Percentiles rank a stretch among this genome's conserved stretches.
Evolutionary conservation across 805 yeast species (phyloP).

Genomic region (Blastobotrys attinorum): DNA sequence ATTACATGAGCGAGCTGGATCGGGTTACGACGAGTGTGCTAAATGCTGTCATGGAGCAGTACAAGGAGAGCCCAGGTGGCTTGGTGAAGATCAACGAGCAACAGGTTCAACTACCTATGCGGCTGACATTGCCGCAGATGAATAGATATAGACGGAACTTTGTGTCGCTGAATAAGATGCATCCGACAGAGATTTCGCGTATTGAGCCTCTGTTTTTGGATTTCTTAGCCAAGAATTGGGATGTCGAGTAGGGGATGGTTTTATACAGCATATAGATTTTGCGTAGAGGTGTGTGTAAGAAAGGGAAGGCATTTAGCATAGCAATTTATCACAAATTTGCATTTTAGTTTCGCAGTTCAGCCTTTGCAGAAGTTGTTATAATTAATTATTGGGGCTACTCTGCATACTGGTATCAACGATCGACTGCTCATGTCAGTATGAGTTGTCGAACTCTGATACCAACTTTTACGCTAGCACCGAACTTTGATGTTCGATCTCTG

Average conservation of each 20-base stretch:
- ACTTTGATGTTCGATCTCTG: too few species aligned
- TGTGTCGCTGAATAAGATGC: slow-evolving; percentile 69
- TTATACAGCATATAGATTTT: neutral
- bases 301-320: too few species aligned
- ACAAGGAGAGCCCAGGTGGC: slow-evolving; percentile 39
- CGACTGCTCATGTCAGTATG: too few species aligned
- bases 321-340: too few species aligned
- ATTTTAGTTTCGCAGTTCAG: too few species aligned
- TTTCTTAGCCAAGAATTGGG: slow-evolving; percentile 52
- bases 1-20: slow-evolving; percentile 74
- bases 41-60: slow-evolving; percentile 52
- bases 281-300: neutral
- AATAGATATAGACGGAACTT: slow-evolving; percentile 81
- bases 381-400: too few species aligned
- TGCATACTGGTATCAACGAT: too few species aligned
- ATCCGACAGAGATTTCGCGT: slow-evolving; percentile 62
- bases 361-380: too few species aligned
- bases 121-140: slow-evolving; percentile 63
- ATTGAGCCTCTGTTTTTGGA: slow-evolving; percentile 71
- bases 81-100: slow-evolving; percentile 29
- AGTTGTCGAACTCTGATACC: too few species aligned
- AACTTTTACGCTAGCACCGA: too few species aligned
- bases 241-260: slow-evolving; percentile 1
- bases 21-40: slow-evolving; percentile 59
- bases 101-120: slow-evolving; percentile 55